Conservation (phyloP, 805 yeast genomes). For the Yarrowia alimentaria region DNA sequence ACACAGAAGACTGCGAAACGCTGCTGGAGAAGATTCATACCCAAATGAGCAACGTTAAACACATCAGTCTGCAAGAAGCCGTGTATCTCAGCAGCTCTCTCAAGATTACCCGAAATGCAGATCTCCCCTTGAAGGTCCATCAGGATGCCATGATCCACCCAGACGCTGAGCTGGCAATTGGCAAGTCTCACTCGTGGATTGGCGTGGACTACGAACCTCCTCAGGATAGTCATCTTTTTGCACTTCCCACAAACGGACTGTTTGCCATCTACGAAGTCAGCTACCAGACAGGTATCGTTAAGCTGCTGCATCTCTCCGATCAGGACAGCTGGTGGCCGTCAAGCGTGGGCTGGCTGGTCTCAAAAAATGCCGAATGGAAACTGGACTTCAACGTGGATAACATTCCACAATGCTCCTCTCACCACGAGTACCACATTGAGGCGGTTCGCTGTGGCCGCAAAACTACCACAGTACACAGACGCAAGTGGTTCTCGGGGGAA, state of each 20-base stretch:
- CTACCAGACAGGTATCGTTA: neutral
- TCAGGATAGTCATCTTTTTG: neutral
- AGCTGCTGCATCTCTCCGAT: slow-evolving; percentile 1
- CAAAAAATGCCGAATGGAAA: slow-evolving; percentile 3
- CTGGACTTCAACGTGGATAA: neutral
- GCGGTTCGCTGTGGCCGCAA: neutral
- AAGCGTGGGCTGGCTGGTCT: slow-evolving; percentile 4
- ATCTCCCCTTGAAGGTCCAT: neutral
- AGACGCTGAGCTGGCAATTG: slow-evolving; percentile 1
- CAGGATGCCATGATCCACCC: slow-evolving; percentile 5
- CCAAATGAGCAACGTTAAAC: too few relatives aligned
- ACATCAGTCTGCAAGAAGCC: slow-evolving; percentile 3
- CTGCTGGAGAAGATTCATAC: too few relatives aligned
- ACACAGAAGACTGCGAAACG: too few relatives aligned
- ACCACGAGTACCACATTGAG: neutral
- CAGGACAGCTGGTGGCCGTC: slow-evolving; percentile 7
- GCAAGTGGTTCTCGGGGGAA: neutral
- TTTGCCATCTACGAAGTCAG: slow-evolving; percentile 8
- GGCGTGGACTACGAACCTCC: slow-evolving; percentile 8
- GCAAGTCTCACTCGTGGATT: slow-evolving; percentile 9
- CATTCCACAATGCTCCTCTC: slow-evolving; percentile 1
- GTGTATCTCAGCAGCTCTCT: neutral
- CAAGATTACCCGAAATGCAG: neutral
- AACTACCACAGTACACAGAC: neutral
- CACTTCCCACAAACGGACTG: neutral